Base-by-base conservation (phyloP, 2,329 filamentous ascomycete genomes). In the Didymosphaeria variabile region DNA sequence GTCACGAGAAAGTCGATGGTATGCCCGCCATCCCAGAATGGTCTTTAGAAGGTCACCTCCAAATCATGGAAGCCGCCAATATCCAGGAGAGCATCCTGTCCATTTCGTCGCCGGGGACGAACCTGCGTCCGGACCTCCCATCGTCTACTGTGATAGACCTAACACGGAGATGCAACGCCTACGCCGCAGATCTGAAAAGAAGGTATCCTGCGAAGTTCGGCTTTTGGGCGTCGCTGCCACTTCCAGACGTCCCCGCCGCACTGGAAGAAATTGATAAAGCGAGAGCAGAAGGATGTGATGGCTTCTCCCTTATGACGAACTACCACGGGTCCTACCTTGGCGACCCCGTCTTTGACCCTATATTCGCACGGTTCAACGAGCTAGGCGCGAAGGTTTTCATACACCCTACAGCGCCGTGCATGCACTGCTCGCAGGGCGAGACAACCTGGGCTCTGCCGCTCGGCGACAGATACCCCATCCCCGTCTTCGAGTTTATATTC, bases 81-180 rank as follows among this genome's bases (percentile, higher is more conserved):
- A 84, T 88, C 60, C 72, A 72, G 6, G 85, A 82, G 66, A 84
- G 84, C 12, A 83, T 87, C 38, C 72, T 88, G 12, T 86, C 83
- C 66, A 82, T 88, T 68, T 84, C 81, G 5, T 82, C 82, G 0
- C 86, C 86, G 0, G 86, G 85, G 15, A 84, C 81, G 0, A 75
- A 84, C 60, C 75, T 88, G 17, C 73, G 74, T 0, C 72, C 79
- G 0, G 72, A 71, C 1, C 75, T 85, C 59, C 65, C 47, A 56
- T 12, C 53, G 15, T 47, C 66, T 1, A 72, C 80, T 13, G 78
- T 75, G 3, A 70, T 73, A 3, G 61, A 67, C 13, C 63, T 86
- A 2, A 78, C 80, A 10, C 75, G 82, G 1, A 64, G 77, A 12
- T 78, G 73, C 63, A 83, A 83, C 63, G 62, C 70, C 23, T 82